phyloP scores from a whole-genome alignment of 805 yeast species.

The Candida patagonica region DNA sequence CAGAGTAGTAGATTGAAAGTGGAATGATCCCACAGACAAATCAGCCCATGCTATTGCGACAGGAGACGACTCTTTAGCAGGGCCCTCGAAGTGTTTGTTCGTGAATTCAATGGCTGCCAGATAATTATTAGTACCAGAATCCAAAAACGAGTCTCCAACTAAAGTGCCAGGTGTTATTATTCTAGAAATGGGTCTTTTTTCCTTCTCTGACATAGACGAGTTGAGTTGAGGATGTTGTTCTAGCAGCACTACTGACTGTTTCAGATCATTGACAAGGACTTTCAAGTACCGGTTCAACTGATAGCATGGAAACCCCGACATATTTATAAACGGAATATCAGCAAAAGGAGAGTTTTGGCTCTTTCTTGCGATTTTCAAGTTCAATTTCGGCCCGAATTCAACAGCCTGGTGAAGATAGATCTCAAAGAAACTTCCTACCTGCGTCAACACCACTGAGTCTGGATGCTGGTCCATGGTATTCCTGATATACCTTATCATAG shows the following conservation, averaged over 20 bases:
- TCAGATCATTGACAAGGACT: constrained; percentile 59
- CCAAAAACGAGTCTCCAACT: constrained; percentile 75
- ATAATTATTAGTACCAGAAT: constrained; percentile 62
- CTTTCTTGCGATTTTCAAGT: constrained; percentile 52
- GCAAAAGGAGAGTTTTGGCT: constrained; percentile 16
- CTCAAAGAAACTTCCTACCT: constrained; percentile 46
- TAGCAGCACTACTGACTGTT: constrained; percentile 70
- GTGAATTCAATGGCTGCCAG: constrained; percentile 44
- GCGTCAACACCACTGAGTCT: constrained; percentile 56
- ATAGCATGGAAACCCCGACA: constrained; percentile 85
- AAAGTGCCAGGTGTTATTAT: constrained; percentile 90
- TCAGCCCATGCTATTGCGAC: constrained; percentile 87
- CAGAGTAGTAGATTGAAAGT: constrained; percentile 53
- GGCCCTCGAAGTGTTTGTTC: constrained; percentile 2
- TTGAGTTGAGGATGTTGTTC: constrained; percentile 36
- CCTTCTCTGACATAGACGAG: constrained; percentile 17
- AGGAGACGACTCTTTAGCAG: constrained; percentile 24
- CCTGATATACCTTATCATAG: constrained; percentile 8
- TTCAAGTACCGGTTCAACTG: constrained; percentile 67
- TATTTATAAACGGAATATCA: constrained; percentile 24
- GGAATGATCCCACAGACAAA: constrained; percentile 71
- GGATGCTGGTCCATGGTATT: constrained; percentile 35
- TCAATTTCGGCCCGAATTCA: constrained; percentile 57
- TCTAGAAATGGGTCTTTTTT: constrained; percentile 64
- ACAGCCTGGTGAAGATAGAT: constrained; percentile 85